Evolutionary conservation across 2,329 filamentous ascomycete species (phyloP).

Genomic region (Alternaria sp.): DNA sequence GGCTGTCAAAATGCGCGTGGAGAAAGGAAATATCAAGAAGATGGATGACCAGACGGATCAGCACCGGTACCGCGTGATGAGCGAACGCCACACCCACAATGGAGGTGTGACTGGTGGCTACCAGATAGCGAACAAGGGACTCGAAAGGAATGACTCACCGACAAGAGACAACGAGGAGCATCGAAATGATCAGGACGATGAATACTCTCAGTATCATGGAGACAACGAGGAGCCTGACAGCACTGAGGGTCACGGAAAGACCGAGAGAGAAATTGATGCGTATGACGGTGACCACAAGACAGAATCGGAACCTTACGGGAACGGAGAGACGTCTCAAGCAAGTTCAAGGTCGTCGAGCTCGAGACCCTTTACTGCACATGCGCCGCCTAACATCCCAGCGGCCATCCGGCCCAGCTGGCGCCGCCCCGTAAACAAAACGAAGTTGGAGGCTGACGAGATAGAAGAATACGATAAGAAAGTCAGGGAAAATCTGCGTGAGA

Average conservation of each 20-base stretch:
- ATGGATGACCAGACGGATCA: rapidly evolving
- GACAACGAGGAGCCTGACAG: background rate
- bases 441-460: too few relatives aligned
- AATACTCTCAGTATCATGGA: background rate
- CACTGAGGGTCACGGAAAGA: background rate
- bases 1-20: background rate
- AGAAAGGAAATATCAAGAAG: rapidly evolving
- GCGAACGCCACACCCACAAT: background rate
- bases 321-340: background rate
- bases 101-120: background rate
- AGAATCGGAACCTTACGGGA: rapidly evolving
- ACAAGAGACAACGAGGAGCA: background rate
- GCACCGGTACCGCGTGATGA: background rate
- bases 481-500: background rate
- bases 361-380: background rate
- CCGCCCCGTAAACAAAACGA: background rate
- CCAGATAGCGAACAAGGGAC: background rate
- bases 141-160: background rate
- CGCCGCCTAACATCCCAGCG: background rate
- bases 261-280: background rate
- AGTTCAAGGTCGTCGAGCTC: rapidly evolving
- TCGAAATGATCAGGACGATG: rapidly evolving
- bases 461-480: too few relatives aligned
- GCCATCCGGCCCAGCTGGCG: background rate
- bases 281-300: background rate